Percentiles rank a stretch among this genome's conserved stretches.
Conservation (phyloP, 1,284 basidiomycete species). For the Ustilago sp. region DNA sequence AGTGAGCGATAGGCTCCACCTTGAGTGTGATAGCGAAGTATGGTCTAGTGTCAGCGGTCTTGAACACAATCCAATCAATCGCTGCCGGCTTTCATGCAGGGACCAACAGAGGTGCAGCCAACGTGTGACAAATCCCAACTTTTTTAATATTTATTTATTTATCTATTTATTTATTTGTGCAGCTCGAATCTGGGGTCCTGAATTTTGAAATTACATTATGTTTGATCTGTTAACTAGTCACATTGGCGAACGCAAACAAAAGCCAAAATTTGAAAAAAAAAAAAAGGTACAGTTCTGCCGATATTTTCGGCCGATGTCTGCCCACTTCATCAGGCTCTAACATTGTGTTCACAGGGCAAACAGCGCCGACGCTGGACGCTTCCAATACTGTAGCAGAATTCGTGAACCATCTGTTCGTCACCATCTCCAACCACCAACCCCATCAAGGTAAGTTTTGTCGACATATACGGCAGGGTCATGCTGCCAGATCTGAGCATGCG, state of each 20-base stretch:
- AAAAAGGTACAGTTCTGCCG: too few species aligned
- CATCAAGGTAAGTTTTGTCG: conserved; percentile 47
- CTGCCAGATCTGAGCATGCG: conserved; percentile 18
- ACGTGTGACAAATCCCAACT: neutral
- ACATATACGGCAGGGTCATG: conserved; percentile 22
- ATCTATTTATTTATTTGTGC: too few species aligned
- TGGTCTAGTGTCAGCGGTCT: too few species aligned
- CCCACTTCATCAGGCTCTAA: too few species aligned
- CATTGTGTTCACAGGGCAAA: too few species aligned
- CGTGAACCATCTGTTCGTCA: conserved; percentile 21
- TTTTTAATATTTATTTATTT: neutral
- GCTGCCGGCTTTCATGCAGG: conserved; percentile 26
- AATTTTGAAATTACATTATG: too few species aligned
- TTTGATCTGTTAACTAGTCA: too few species aligned
- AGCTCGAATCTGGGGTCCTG: too few species aligned
- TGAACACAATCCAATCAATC: neutral
- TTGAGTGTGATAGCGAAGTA: too few species aligned
- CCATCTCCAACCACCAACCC: conserved; percentile 46
- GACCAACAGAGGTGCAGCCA: conserved; percentile 13
- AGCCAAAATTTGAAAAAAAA: neutral
- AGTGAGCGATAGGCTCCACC: neutral
- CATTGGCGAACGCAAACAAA: neutral
- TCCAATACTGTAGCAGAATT: conserved; percentile 19
- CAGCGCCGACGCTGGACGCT: conserved; percentile 9
- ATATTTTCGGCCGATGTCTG: too few species aligned